Evolutionary conservation across 2,329 filamentous ascomycete genomes (phyloP).

Genomic region (Orbilia quercus): DNA sequence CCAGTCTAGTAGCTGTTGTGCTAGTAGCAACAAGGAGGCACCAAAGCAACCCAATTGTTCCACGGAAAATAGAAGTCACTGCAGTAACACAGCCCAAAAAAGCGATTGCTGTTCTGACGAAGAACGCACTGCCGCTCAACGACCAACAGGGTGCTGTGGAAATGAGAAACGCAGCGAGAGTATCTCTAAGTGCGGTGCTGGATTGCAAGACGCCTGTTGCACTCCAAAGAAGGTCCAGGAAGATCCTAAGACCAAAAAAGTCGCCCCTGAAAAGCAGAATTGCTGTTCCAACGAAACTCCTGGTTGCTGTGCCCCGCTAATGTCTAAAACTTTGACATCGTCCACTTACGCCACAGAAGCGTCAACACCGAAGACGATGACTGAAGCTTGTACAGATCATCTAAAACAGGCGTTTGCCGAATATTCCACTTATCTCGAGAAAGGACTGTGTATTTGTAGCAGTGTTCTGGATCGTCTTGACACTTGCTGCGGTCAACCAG

Average conservation of each 20-base stretch:
- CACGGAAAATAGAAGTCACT: not conserved
- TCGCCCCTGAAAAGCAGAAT: constrained; percentile 1
- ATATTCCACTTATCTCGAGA: constrained; percentile 60
- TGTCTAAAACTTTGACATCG: not conserved
- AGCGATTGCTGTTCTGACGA: not conserved
- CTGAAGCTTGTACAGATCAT: constrained; percentile 58
- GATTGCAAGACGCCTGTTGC: not conserved
- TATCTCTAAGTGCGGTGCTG: not conserved
- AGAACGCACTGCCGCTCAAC: not conserved
- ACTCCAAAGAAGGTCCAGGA: not conserved
- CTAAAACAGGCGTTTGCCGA: constrained; percentile 58
- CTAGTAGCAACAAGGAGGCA: not conserved
- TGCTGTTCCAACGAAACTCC: not conserved
- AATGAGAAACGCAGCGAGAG: not conserved
- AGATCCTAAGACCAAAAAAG: not conserved
- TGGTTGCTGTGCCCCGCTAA: not conserved
- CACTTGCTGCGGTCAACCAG: constrained; percentile 17
- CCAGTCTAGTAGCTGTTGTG: too few relatives aligned
- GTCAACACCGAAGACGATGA: not conserved
- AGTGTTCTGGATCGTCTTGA: constrained; percentile 56
- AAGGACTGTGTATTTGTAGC: constrained; percentile 60
- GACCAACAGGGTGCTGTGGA: not conserved
- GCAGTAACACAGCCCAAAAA: not conserved
- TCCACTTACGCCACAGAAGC: not conserved
- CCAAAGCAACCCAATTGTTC: not conserved